Evolutionary conservation across 2,329 filamentous ascomycete species (phyloP), one percentile per base, ranked within the genome.

Genomic region (Trichoderma aggressivum): DNA sequence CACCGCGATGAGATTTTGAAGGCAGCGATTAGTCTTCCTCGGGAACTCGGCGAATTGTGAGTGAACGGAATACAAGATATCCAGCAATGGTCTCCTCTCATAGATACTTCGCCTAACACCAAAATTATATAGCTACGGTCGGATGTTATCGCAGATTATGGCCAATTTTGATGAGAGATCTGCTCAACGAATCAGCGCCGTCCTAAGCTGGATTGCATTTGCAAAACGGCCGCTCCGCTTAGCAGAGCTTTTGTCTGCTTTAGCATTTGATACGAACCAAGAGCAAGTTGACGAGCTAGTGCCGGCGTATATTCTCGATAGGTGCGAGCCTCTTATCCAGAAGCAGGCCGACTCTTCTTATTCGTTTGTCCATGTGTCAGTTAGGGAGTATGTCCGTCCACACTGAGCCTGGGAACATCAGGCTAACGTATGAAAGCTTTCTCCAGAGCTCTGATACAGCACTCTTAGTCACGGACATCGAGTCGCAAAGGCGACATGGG

Each of bases 161-260:
- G 21, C 58, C 0, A 71, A 74, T 2, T 69, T 81, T 0, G 77
- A 80, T 43, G 2, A 14, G 0, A 74, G 75, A 3, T 82, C 81
- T 0, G 65, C 77, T 1, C 62, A 72, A 0, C 78, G 80, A 2
- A 53, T 81, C 5, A 74, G 70, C 21, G 76, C 73, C 1, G 76
- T 81, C 0, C 66, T 82, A 3, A 75, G 79, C 3, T 83, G 80
- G 81, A 77, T 83, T 16, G 78, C 80, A 0, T 82, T 80, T 62
- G 71, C 81, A 0, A 80, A 78, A 56, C 73, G 80, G 0, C 81
- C 81, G 0, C 73, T 83, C 1, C 74, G 73, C 39, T 79, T 74
- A 39, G 28, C 75, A 1, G 81, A 82, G 60, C 73, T 82, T 7
- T 72, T 75, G 12, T 82, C 80, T 1, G 81, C 81, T 0, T 62